Evolutionary conservation across 2,329 filamentous ascomycete genomes (phyloP), one percentile per base, ranked within the genome.

Genomic region (Gaeumannomyces sp.): DNA sequence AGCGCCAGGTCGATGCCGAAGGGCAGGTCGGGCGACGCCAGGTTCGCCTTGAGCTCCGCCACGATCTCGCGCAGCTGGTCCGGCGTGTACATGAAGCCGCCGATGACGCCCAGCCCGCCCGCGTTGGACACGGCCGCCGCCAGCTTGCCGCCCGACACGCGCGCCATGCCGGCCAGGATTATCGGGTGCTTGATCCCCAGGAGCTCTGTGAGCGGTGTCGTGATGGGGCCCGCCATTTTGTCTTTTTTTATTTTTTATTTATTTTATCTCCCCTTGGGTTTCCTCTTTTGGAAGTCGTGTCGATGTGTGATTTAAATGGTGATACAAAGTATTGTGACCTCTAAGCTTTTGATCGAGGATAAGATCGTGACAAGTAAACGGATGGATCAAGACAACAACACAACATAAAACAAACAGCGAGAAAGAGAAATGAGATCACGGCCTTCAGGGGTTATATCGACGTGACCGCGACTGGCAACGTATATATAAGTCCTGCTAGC

Each of bases 1-100:
- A 98, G 85, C 0, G 93, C 93, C 1, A 98, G 87, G 76, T 98
- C 94, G 38, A 97, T 87, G 70, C 93, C 94, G 75, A 97, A 97
- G 0, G 93, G 91, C 5, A 96, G 83, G 59, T 83, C 81, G 0
- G 89, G 87, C 63, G 83, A 80, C 6, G 72, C 72, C 1, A 97
- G 85, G 69, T 89, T 82, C 16, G 86, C 81, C 79, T 97, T 97
- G 72, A 97, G 87, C 75, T 97, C 92, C 68, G 88, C 86, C 70
- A 98, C 87, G 79, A 96, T 96, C 68, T 86, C 81, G 70, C 89
- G 89, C 29, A 95, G 85, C 76, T 93, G 90, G 35, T 80, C 72
- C 0, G 90, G 90, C 68, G 85, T 93, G 81, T 87, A 95, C 78
- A 83, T 88, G 78, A 84, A 86, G 53, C 87, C 86, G 38, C 90